Percentiles rank a stretch among this genome's conserved stretches.
These are phyloP conservation scores for Kandelia obovata DNA, from an alignment of 345 rosid species.

Conservation along the genomic window DNA sequence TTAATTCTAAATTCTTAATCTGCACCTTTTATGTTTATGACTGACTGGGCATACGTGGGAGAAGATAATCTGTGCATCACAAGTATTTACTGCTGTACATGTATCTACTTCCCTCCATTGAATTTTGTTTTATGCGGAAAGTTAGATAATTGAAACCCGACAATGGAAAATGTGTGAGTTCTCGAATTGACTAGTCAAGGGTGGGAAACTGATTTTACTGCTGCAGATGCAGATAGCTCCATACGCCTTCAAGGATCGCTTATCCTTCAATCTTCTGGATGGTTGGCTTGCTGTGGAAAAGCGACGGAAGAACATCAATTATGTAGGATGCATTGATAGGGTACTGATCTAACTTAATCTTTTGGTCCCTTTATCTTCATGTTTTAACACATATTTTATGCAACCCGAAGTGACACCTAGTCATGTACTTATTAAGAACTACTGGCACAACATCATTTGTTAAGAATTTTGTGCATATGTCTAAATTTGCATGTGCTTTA, in stretches of 20 bases:
- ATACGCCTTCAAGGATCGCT: not conserved
- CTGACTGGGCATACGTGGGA: no score
- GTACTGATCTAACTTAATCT: constrained; percentile 13
- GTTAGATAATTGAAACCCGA: constrained; percentile 1
- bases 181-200: not conserved
- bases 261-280: constrained; percentile 29
- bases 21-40: no score
- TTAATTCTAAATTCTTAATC: no score
- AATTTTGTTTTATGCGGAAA: not conserved
- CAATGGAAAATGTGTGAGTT: constrained; percentile 24
- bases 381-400: no score
- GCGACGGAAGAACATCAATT: constrained; percentile 21
- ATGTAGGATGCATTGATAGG: constrained; percentile 30
- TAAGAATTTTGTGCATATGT: no score
- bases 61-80: no score
- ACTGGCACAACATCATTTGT: no score
- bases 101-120: not conserved
- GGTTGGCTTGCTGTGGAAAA: constrained; percentile 38
- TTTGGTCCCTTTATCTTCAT: not conserved
- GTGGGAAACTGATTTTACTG: not conserved
- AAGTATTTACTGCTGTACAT: not conserved
- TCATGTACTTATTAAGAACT: no score
- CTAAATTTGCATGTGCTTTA: no score
- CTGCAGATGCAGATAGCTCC: constrained; percentile 37
- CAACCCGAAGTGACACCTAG: no score